Evolutionary conservation across 2,329 filamentous ascomycete genomes (phyloP).

Genomic region (Chaetomiaceae sp.): DNA sequence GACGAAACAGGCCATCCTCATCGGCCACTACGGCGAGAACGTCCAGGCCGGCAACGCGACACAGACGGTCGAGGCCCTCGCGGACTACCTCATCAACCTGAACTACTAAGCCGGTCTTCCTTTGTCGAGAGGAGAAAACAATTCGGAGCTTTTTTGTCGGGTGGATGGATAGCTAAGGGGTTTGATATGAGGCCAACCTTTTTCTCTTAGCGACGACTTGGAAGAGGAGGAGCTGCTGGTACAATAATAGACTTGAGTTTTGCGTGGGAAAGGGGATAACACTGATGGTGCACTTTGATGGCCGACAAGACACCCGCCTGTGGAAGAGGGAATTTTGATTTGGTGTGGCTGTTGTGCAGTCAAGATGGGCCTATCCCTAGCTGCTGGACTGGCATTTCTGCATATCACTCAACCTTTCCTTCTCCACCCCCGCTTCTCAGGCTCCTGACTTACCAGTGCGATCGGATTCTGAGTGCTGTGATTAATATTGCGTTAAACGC

Average conservation of each 20-base stretch:
- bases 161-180: conserved; percentile 4
- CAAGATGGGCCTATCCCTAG: background rate
- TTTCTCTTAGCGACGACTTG: background rate
- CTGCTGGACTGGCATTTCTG: conserved; percentile 9
- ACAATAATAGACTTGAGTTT: conserved; percentile 2
- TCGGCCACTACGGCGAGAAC: conserved; percentile 78
- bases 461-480: background rate
- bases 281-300: background rate
- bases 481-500: background rate
- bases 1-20: conserved; percentile 81
- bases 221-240: background rate
- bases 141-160: background rate
- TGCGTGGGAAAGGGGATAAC: background rate
- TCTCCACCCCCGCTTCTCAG: too few species aligned
- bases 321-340: conserved; percentile 8
- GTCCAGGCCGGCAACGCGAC: conserved; percentile 71
- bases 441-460: background rate
- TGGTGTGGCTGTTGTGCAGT: conserved; percentile 8
- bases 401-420: conserved; percentile 1
- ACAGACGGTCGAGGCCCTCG: conserved; percentile 75
- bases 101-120: conserved; percentile 61
- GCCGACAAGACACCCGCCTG: background rate
- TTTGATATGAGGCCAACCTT: background rate
- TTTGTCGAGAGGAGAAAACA: background rate
- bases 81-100: conserved; percentile 76